Evolutionary conservation across 805 yeast species (phyloP).

Genomic region (Yarrowia hollandica): DNA sequence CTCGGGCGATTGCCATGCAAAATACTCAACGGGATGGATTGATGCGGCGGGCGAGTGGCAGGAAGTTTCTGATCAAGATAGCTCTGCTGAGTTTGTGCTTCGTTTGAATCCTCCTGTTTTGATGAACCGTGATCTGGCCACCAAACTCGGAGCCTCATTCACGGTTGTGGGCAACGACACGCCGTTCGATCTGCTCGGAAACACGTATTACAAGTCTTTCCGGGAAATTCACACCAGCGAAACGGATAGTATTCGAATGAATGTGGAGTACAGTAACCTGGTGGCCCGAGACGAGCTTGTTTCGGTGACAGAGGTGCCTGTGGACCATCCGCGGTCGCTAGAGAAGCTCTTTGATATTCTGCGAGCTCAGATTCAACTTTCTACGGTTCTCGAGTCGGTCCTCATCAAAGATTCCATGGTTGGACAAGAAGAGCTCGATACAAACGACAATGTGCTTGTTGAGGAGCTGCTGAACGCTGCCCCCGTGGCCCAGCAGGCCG

Average conservation of each 20-base stretch:
- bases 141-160: constrained; percentile 28
- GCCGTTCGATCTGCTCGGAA: neutral
- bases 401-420: constrained; percentile 20
- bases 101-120: constrained; percentile 42
- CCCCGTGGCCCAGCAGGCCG: neutral
- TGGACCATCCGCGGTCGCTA: constrained; percentile 38
- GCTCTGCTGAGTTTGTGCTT: constrained; percentile 40
- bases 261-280: constrained; percentile 35
- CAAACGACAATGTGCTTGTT: constrained; percentile 18
- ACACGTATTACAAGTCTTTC: constrained; percentile 16
- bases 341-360: constrained; percentile 35
- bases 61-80: constrained; percentile 24
- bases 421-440: constrained; percentile 8
- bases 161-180: neutral
- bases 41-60: neutral
- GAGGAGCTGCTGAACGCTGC: constrained; percentile 26
- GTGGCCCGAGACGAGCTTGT: constrained; percentile 37
- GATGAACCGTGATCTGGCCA: constrained; percentile 34
- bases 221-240: constrained; percentile 19
- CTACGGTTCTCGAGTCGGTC: constrained; percentile 31
- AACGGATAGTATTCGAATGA: constrained; percentile 25
- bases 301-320: constrained; percentile 36
- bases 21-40: constrained; percentile 36
- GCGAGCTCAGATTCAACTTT: constrained; percentile 32
- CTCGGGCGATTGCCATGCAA: constrained; percentile 17